Conservation (phyloP, 495 filamentous ascomycete species). For the Podospora pseudopauciseta region DNA sequence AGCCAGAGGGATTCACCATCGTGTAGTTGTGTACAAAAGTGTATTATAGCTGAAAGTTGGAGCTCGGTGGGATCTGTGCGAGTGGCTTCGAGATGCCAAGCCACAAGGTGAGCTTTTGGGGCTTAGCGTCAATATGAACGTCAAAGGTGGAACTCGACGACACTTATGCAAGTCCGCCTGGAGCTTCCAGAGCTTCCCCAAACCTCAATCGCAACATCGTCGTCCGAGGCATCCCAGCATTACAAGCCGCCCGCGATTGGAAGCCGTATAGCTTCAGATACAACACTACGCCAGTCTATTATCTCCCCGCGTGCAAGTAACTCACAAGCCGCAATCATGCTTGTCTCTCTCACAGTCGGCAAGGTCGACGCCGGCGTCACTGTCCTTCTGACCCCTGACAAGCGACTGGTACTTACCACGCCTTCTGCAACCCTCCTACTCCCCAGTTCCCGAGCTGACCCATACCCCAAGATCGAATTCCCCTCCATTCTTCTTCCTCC, state of each 20-base stretch:
- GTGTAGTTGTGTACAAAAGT: background rate
- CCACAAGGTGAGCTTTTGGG: slow-evolving; percentile 11
- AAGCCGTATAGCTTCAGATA: background rate
- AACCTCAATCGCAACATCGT: background rate
- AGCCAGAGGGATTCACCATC: background rate
- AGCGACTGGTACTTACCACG: slow-evolving; percentile 66
- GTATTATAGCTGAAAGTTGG: background rate
- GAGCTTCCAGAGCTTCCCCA: slow-evolving; percentile 11
- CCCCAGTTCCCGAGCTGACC: slow-evolving; percentile 9
- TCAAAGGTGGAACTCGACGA: background rate
- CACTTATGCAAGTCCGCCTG: background rate
- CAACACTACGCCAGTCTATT: background rate
- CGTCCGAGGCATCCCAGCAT: background rate
- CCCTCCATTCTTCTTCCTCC: slow-evolving; percentile 94
- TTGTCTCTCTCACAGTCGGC: slow-evolving; percentile 96
- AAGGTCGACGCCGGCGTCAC: slow-evolving; percentile 99
- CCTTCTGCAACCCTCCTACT: background rate
- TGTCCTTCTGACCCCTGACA: slow-evolving; percentile 93
- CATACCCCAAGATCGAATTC: slow-evolving; percentile 78
- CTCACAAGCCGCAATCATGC: slow-evolving; percentile 53
- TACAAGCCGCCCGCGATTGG: background rate
- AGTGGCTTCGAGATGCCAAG: slow-evolving; percentile 15
- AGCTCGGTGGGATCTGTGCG: too few relatives aligned
- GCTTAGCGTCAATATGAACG: background rate
- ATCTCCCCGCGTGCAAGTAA: background rate